Percentiles rank a stretch among this genome's conserved stretches.
phyloP scores from a whole-genome alignment of 371 early-diverging fungal genomes.

The Scutellospora calospora region DNA sequence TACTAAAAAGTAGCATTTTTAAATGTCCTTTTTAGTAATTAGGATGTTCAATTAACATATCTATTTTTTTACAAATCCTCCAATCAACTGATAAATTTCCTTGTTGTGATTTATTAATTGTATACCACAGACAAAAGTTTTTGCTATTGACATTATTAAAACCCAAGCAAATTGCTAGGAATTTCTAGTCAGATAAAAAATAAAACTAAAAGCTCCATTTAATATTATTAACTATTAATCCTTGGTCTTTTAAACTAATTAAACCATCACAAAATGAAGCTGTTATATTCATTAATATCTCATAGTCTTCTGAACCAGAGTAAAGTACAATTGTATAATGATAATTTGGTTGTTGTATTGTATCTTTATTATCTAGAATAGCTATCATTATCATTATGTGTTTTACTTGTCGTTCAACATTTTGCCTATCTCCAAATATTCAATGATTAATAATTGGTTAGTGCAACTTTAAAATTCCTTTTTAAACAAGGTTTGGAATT shows the following conservation, averaged over 20 bases:
- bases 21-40: background rate
- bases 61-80: background rate
- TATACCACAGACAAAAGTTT: background rate
- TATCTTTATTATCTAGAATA: background rate
- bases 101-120: background rate
- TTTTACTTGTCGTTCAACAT: background rate
- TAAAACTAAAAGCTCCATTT: background rate
- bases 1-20: background rate
- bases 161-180: background rate
- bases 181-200: conserved; percentile 4
- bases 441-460: background rate
- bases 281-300: background rate
- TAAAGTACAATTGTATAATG: too few relatives aligned
- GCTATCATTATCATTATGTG: background rate
- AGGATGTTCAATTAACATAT: background rate
- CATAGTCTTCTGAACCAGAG: too few relatives aligned
- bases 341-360: too few relatives aligned
- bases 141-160: background rate
- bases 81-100: background rate
- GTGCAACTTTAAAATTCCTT: too few relatives aligned
- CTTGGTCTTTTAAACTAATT: background rate
- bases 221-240: background rate
- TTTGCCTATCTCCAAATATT: background rate
- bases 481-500: too few relatives aligned
- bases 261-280: background rate